A percentile compares a stretch with the other conserved stretches of the same genome.
Evolutionary conservation across 2,329 filamentous ascomycete species (phyloP).

Genomic region (Pyrenochaeta sp.): DNA sequence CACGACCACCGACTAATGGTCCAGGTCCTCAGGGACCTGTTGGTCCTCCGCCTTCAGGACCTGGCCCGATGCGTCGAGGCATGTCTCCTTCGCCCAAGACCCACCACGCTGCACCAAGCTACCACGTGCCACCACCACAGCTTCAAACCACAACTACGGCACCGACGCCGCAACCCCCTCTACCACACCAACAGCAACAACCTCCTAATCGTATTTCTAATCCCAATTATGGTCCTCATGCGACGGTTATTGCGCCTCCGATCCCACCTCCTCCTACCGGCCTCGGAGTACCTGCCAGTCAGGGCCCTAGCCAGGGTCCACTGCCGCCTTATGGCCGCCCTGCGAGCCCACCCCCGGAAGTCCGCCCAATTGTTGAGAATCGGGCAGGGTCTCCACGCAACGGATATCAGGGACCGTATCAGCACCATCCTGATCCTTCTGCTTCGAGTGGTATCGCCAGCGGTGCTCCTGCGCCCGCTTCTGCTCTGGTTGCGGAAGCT

Average conservation of each 20-base stretch:
- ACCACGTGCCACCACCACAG: conserved; percentile 53
- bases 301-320: conserved; percentile 54
- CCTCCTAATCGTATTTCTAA: conserved; percentile 55
- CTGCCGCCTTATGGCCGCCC: conserved; percentile 74
- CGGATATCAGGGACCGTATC: conserved; percentile 81
- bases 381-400: conserved; percentile 91
- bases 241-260: conserved; percentile 61
- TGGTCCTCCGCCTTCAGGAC: conserved; percentile 49
- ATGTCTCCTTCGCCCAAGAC: conserved; percentile 68
- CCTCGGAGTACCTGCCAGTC: conserved; percentile 59
- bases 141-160: conserved; percentile 62
- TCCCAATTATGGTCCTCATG: conserved; percentile 56
- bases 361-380: conserved; percentile 81
- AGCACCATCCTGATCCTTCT: conserved; percentile 73
- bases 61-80: conserved; percentile 56
- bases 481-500: conserved; percentile 69
- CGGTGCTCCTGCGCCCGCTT: conserved; percentile 71
- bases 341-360: conserved; percentile 82
- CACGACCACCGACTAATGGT: conserved; percentile 58
- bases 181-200: conserved; percentile 34
- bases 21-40: conserved; percentile 52
- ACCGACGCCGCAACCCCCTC: conserved; percentile 51
- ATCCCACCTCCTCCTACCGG: conserved; percentile 63
- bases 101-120: conserved; percentile 61
- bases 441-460: conserved; percentile 68